These are phyloP conservation scores for Limonium bicolor DNA, from an alignment of 148 eudicot genomes.

Conservation along the genomic window DNA sequence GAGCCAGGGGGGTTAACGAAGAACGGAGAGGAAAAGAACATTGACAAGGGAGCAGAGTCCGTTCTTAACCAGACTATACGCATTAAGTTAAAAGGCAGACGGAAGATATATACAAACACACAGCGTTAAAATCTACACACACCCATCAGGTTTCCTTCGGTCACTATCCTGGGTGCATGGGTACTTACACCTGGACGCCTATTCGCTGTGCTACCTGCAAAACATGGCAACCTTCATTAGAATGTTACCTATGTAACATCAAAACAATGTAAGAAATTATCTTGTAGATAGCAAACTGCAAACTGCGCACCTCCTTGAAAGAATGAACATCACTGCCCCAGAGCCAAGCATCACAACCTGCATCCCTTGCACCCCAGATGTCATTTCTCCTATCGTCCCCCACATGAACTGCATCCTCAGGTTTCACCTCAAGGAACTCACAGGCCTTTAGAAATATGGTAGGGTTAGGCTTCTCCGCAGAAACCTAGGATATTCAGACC, in stretches of 20 bases:
- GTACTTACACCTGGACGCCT: constrained; percentile 44
- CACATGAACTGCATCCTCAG: constrained; percentile 94
- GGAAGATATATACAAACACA: too few species aligned
- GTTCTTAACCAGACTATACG: too few species aligned
- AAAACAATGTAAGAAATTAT: background rate
- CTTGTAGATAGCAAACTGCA: background rate
- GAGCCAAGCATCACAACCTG: constrained; percentile 99
- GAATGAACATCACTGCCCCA: constrained; percentile 97
- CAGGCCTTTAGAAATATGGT: constrained; percentile 88
- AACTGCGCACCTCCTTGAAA: constrained; percentile 61
- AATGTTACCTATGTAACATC: background rate
- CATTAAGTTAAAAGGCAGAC: too few species aligned
- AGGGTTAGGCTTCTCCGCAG: constrained; percentile 98
- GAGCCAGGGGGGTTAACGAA: too few species aligned
- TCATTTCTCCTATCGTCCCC: constrained; percentile 98
- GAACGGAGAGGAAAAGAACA: too few species aligned
- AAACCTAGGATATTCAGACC: constrained; percentile 29
- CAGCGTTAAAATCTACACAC: too few species aligned
- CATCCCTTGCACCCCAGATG: constrained; percentile 98
- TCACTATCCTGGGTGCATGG: too few species aligned
- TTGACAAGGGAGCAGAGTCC: too few species aligned
- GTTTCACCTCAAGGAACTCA: constrained; percentile 66
- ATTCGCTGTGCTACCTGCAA: constrained; percentile 76
- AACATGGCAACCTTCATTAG: background rate
- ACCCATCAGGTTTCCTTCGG: too few species aligned